phyloP scores from a whole-genome alignment of 108 stramenopile genomes.

The Nitzschia inconspicua region DNA sequence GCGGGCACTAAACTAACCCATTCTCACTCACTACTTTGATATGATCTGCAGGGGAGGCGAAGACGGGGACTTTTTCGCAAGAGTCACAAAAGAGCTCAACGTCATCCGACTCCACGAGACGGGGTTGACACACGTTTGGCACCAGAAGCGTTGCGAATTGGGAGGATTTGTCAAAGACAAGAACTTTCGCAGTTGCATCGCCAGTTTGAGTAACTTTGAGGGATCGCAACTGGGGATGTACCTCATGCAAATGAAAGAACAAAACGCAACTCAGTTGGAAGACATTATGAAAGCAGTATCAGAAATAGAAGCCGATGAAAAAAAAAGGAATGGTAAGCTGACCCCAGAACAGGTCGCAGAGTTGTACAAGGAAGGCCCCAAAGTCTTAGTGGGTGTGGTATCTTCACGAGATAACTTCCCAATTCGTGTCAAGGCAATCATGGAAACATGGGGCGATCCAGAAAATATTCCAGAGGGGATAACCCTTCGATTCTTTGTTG shows the following conservation, averaged over 20 bases:
- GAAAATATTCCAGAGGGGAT: neutral
- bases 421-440: constrained; percentile 11
- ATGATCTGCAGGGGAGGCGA: constrained; percentile 8
- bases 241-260: constrained; percentile 5
- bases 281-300: neutral
- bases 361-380: neutral
- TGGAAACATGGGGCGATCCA: constrained; percentile 18
- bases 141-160: constrained; percentile 3
- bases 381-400: constrained; percentile 16
- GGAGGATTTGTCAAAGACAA: constrained; percentile 10
- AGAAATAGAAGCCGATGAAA: constrained; percentile 2
- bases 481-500: constrained; percentile 17
- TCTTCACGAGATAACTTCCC: constrained; percentile 15
- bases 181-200: constrained; percentile 3
- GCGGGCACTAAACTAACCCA: neutral
- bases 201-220: constrained; percentile 12
- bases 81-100: constrained; percentile 8
- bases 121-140: constrained; percentile 16
- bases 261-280: constrained; percentile 4
- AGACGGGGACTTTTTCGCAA: constrained; percentile 22
- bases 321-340: neutral
- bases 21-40: neutral
- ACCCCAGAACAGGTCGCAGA: neutral
- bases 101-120: constrained; percentile 21
- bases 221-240: constrained; percentile 26